Conservation (phyloP, 2,329 filamentous ascomycete genomes). For the Tothia fuscella region DNA sequence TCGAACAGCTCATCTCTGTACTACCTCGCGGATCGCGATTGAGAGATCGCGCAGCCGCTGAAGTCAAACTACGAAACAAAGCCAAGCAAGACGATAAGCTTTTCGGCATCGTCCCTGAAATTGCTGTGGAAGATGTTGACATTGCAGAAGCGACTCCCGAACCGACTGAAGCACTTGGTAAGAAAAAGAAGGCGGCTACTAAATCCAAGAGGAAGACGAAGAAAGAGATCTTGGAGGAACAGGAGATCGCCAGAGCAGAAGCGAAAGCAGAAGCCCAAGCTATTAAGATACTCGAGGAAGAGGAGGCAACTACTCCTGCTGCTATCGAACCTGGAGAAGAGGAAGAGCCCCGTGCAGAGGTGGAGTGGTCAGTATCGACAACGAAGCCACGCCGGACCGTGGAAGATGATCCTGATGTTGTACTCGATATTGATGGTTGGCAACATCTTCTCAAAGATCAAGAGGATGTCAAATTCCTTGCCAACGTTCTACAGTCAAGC, state of each 20-base stretch:
- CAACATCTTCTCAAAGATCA: slow-evolving; percentile 57
- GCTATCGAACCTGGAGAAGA: slow-evolving; percentile 21
- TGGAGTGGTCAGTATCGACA: slow-evolving; percentile 49
- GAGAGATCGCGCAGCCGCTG: slow-evolving; percentile 59
- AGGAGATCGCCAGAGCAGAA: slow-evolving; percentile 43
- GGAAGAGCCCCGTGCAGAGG: slow-evolving; percentile 33
- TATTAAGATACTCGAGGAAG: slow-evolving; percentile 19
- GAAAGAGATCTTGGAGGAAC: slow-evolving; percentile 62
- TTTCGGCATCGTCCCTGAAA: slow-evolving; percentile 30
- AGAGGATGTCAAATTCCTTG: slow-evolving; percentile 50
- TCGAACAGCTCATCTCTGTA: slow-evolving; percentile 44
- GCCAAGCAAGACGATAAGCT: slow-evolving; percentile 77
- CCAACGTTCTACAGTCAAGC: slow-evolving; percentile 37
- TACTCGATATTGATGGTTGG: slow-evolving; percentile 61
- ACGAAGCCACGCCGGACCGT: slow-evolving; percentile 51
- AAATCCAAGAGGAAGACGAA: slow-evolving; percentile 52
- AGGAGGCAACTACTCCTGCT: slow-evolving; percentile 20
- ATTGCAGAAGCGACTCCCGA: slow-evolving; percentile 14
- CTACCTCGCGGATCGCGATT: slow-evolving; percentile 49
- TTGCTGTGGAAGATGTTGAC: slow-evolving; percentile 29
- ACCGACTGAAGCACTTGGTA: slow-evolving; percentile 25
- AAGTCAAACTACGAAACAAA: slow-evolving; percentile 61
- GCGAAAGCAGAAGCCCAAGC: slow-evolving; percentile 34
- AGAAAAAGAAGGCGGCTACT: slow-evolving; percentile 26
- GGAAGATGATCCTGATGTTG: slow-evolving; percentile 49